Base-by-base conservation (phyloP, 306 rosid species). In the Trichosanthes truncata region DNA sequence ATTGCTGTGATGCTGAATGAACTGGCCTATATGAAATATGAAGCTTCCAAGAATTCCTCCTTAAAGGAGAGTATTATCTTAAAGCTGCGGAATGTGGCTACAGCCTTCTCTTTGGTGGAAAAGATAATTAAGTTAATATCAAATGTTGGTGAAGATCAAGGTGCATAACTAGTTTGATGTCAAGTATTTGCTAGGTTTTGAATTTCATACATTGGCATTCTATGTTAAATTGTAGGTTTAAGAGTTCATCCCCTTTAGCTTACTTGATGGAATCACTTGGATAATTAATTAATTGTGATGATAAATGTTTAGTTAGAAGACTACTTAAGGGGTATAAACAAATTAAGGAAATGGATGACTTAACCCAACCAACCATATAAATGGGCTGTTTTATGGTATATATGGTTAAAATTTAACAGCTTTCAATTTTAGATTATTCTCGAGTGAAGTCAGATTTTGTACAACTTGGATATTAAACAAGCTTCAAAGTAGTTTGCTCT, bases 1-100 rank as follows among this genome's bases (percentile, higher is more conserved):
- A 89, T 95, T 82, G 97, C 97, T 31, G 97, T 95, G 83, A 87
- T 92, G 80, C 86, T 95, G 72, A 91, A 95, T 84, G 97, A 95
- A 81, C 84, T 95, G 83, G 97, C 97, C 67, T 91, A 92, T 82
- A 82, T 89, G 83, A 95, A 91, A 82, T 93, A 85, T 82, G 97
- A 93, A 84, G 96, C 95, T 79, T 88, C 95, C 31, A 86, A 87
- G 80, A 87, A 84, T 81, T 84, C 89, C 9, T 80, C 91, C 77
- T 78, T 86, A 80, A 82, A 81, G 17, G 91, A 91, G 80, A 82
- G 88, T 80, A 80, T 92, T 81, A 41, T 76, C 84, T 81, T 69
- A 26, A 95, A 92, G 93, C 86, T 48, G 81, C 90, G 76, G 40
- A 87, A 89, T 59, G 90, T 95, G 78, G 96, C 95, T 81, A 84